Evolutionary conservation across 2,329 filamentous ascomycete species (phyloP).

Genomic region (Myotisia sp.): DNA sequence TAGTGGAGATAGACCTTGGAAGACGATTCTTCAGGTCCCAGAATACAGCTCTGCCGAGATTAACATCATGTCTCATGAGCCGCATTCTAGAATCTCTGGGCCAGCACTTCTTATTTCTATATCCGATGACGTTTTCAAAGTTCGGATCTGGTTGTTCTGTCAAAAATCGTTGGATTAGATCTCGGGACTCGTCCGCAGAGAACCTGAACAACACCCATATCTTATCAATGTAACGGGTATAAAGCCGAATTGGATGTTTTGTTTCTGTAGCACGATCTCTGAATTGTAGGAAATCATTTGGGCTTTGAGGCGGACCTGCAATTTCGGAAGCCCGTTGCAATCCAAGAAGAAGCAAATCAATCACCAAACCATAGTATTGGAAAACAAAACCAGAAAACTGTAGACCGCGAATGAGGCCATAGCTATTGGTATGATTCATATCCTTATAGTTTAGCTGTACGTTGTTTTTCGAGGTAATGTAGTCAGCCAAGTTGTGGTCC

Average conservation of each 20-base stretch:
- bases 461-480: constrained; percentile 99
- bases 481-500: constrained; percentile 98
- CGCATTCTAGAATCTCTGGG: constrained; percentile 95
- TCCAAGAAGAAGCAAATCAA: constrained; percentile 82
- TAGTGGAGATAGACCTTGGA: constrained; percentile 85
- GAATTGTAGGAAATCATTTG: constrained; percentile 97
- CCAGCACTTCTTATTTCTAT: constrained; percentile 99
- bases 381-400: constrained; percentile 99
- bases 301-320: constrained; percentile 79
- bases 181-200: constrained; percentile 80
- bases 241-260: constrained; percentile 89
- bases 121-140: constrained; percentile 97
- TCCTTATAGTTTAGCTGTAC: constrained; percentile 98
- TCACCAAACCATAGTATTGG: constrained; percentile 92
- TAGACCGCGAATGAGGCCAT: constrained; percentile 92
- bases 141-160: constrained; percentile 98
- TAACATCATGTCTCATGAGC: constrained; percentile 96
- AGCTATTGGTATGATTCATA: constrained; percentile 99
- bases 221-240: constrained; percentile 93
- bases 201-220: constrained; percentile 98
- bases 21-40: constrained; percentile 98
- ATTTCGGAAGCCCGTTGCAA: constrained; percentile 96
- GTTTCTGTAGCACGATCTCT: constrained; percentile 83
- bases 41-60: constrained; percentile 91
- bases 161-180: constrained; percentile 91